Conservation (phyloP, 371 early-diverging fungal genomes). For the Rhizopus stolonifer region DNA sequence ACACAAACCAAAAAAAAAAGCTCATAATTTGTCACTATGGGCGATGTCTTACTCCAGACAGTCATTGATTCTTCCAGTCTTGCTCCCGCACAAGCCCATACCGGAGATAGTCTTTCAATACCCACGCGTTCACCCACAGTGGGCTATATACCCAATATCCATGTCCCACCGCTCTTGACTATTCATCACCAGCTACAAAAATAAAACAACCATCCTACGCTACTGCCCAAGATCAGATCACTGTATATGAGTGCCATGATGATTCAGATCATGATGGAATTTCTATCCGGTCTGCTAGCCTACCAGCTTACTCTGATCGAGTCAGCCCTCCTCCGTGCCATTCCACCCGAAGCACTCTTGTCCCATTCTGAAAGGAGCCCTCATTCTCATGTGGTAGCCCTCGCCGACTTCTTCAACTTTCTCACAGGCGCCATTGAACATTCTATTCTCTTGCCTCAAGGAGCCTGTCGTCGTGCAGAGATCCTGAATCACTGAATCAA, state of each 20-base stretch:
- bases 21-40: background rate
- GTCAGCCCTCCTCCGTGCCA: constrained; percentile 64
- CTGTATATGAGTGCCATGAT: constrained; percentile 60
- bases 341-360: constrained; percentile 64
- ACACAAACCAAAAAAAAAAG: background rate
- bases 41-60: constrained; percentile 23
- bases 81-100: constrained; percentile 30
- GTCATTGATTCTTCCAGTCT: constrained; percentile 27
- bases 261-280: constrained; percentile 59
- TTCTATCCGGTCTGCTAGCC: constrained; percentile 68
- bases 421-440: constrained; percentile 74
- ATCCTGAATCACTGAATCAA: constrained; percentile 75
- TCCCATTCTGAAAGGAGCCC: constrained; percentile 69
- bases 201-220: constrained; percentile 1
- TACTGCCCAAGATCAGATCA: constrained; percentile 39
- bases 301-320: constrained; percentile 76
- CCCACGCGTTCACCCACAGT: constrained; percentile 12
- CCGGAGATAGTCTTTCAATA: constrained; percentile 26
- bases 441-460: constrained; percentile 63
- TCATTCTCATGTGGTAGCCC: constrained; percentile 67
- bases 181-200: constrained; percentile 35
- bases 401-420: constrained; percentile 84
- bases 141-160: constrained; percentile 40
- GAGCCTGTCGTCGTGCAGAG: constrained; percentile 63
- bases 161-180: constrained; percentile 43